These are phyloP conservation scores for Metroxylon sagu DNA, from an alignment of 176 grass and related monocot species.

Conservation along the genomic window DNA sequence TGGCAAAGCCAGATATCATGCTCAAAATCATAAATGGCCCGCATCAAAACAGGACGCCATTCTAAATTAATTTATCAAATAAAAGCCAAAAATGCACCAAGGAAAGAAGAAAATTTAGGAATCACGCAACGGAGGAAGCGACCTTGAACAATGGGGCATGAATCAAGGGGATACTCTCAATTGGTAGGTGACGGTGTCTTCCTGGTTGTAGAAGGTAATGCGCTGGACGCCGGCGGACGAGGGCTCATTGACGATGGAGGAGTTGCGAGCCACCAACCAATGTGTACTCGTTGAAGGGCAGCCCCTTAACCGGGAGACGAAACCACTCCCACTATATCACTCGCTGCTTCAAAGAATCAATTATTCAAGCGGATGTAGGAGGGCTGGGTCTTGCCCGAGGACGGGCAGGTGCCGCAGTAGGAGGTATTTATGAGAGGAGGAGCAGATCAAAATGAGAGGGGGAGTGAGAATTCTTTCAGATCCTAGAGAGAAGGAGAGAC, in stretches of 20 bases:
- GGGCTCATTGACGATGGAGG: constrained; percentile 69
- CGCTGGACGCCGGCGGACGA: constrained; percentile 73
- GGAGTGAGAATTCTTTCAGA: too few species aligned
- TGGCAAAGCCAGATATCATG: constrained; percentile 35
- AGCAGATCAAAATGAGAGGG: too few species aligned
- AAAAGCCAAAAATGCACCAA: neutral
- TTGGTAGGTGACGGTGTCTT: constrained; percentile 85
- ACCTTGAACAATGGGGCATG: neutral
- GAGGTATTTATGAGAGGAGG: neutral
- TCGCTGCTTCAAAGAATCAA: too few species aligned
- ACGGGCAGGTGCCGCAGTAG: constrained; percentile 75
- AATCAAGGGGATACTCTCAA: constrained; percentile 31
- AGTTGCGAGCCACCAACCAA: constrained; percentile 97
- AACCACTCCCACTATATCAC: too few species aligned
- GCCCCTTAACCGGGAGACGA: constrained; percentile 46
- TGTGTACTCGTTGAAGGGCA: constrained; percentile 83
- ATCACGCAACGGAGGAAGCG: too few species aligned
- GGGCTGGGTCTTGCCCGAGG: constrained; percentile 37
- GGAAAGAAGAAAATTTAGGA: too few species aligned
- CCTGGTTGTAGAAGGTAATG: constrained; percentile 95
- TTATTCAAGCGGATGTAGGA: constrained; percentile 40
- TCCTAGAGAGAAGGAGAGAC: too few species aligned
- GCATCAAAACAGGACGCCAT: constrained; percentile 31
- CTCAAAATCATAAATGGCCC: constrained; percentile 31
- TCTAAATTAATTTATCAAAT: neutral